A percentile compares a stretch with the other conserved stretches of the same genome.
These are phyloP conservation scores for Exophiala aquamarina DNA, from an alignment of 2,329 filamentous ascomycete species.

Conservation along the genomic window DNA sequence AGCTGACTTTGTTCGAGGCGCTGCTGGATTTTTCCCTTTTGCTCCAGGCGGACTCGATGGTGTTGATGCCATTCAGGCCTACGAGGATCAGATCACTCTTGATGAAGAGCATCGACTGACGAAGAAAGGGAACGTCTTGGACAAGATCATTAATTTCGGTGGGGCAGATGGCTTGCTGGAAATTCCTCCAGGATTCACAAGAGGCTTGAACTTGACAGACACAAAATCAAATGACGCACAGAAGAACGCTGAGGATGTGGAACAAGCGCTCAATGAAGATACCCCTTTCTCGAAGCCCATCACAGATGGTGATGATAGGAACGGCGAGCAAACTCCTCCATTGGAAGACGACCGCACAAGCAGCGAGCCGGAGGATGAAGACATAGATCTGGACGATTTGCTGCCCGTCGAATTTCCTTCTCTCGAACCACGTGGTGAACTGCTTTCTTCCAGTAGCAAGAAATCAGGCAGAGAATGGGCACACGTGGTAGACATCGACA, in stretches of 20 bases:
- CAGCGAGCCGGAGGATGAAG: constrained; percentile 43
- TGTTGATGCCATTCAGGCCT: constrained; percentile 78
- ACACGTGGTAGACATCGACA: constrained; percentile 95
- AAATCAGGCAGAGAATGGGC: constrained; percentile 88
- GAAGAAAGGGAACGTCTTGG: constrained; percentile 56
- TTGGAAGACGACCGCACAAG: constrained; percentile 19
- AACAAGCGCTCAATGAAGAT: constrained; percentile 58
- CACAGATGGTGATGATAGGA: constrained; percentile 18
- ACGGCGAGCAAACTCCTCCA: constrained; percentile 5
- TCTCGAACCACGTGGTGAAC: constrained; percentile 75
- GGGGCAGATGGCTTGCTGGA: constrained; percentile 75
- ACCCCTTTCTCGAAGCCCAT: constrained; percentile 28
- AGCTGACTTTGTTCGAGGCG: constrained; percentile 89
- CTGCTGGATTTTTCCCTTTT: constrained; percentile 91
- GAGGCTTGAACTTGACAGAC: constrained; percentile 72
- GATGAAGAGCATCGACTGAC: constrained; percentile 46
- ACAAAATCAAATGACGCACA: constrained; percentile 58
- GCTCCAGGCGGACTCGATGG: constrained; percentile 85
- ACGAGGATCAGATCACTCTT: constrained; percentile 71
- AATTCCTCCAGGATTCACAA: constrained; percentile 75
- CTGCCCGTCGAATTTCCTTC: constrained; percentile 92
- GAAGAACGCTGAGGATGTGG: constrained; percentile 68
- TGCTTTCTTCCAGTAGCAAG: constrained; percentile 69
- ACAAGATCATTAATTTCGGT: constrained; percentile 81
- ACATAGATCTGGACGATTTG: constrained; percentile 76